Conservation (phyloP, 75 land plant species). For the Chamaecyparis obtusa region DNA sequence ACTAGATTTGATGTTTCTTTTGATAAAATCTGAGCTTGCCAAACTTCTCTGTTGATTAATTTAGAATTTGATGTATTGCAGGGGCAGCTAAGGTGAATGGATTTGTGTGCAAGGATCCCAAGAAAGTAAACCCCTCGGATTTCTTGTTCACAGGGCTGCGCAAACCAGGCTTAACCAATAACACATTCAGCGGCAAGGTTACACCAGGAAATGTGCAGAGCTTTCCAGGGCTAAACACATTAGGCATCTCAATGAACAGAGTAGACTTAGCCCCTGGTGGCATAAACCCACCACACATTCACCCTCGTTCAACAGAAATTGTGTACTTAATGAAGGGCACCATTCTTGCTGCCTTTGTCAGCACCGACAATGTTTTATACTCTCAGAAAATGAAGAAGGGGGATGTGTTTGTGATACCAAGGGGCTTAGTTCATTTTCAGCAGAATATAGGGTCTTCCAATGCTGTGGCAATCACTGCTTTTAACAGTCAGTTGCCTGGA, state of each 20-base stretch:
- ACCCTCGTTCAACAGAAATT: constrained; percentile 52
- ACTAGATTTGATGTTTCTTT: background rate
- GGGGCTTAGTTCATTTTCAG: constrained; percentile 48
- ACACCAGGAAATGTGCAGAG: constrained; percentile 23
- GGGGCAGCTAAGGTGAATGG: constrained; percentile 30
- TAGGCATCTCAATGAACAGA: constrained; percentile 45
- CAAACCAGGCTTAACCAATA: constrained; percentile 18
- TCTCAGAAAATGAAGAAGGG: constrained; percentile 4
- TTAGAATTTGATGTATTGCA: background rate
- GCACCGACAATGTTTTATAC: constrained; percentile 21
- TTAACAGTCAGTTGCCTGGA: constrained; percentile 63
- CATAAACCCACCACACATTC: constrained; percentile 46
- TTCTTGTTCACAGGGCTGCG: constrained; percentile 35
- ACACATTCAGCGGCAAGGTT: constrained; percentile 14
- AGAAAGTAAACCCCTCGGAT: constrained; percentile 18
- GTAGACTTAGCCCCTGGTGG: constrained; percentile 41
- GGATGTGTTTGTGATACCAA: too few species aligned
- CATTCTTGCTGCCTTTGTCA: constrained; percentile 47
- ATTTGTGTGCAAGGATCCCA: constrained; percentile 37
- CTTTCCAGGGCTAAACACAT: constrained; percentile 53
- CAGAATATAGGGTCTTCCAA: constrained; percentile 35
- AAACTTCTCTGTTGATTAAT: background rate
- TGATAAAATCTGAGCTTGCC: background rate
- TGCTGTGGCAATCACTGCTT: constrained; percentile 35
- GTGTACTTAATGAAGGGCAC: constrained; percentile 39